phyloP scores from a whole-genome alignment of 1,139 yeast species.

The Geotrichum siamense region DNA sequence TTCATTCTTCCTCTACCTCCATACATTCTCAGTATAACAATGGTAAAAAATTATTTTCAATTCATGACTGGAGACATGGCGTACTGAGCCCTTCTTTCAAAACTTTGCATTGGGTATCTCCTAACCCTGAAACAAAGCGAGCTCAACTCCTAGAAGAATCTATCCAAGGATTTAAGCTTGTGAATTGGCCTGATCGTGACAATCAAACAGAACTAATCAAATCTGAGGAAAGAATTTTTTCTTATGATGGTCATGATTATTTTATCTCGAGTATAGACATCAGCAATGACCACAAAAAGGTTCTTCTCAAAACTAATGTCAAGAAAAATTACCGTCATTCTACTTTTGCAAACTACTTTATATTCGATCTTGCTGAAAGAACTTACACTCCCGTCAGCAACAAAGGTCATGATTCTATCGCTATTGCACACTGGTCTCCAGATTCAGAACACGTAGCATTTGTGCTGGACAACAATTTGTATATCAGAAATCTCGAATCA shows the following conservation, averaged over 20 bases:
- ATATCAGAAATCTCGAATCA: constrained; percentile 37
- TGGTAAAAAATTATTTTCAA: constrained; percentile 5
- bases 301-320: constrained; percentile 46
- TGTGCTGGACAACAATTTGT: constrained; percentile 59
- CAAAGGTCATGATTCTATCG: constrained; percentile 30
- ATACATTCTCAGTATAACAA: background rate
- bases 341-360: constrained; percentile 57
- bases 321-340: constrained; percentile 72
- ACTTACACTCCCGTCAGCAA: constrained; percentile 40
- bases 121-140: constrained; percentile 15
- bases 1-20: background rate
- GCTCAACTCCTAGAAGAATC: constrained; percentile 16
- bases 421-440: constrained; percentile 73
- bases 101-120: constrained; percentile 15
- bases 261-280: constrained; percentile 27
- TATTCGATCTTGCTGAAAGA: constrained; percentile 41
- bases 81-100: constrained; percentile 12
- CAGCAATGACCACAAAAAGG: constrained; percentile 40
- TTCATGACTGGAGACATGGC: constrained; percentile 16
- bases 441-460: constrained; percentile 57
- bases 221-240: constrained; percentile 15
- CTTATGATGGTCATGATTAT: constrained; percentile 21
- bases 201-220: constrained; percentile 21
- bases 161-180: constrained; percentile 17
- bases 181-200: constrained; percentile 26